phyloP scores from a whole-genome alignment of 768 basidiomycete species.

The Mycena pura region DNA sequence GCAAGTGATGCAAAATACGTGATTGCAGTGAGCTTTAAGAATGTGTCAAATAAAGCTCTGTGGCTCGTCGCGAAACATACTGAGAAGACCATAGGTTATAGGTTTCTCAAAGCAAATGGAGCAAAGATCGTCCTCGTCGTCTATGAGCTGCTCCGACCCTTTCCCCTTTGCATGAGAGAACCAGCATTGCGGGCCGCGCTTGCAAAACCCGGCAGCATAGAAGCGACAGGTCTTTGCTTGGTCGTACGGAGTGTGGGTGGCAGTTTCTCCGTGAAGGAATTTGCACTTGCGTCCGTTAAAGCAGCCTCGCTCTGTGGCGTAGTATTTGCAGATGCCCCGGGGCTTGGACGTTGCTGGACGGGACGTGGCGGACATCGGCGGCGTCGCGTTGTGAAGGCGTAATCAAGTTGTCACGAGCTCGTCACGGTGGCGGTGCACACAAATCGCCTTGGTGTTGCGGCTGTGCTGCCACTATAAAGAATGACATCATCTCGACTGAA shows the following conservation, averaged over 20 bases:
- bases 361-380: too few relatives aligned
- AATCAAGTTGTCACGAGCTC: too few relatives aligned
- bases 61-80: slow-evolving; percentile 43
- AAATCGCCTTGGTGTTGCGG: slow-evolving; percentile 1
- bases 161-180: slow-evolving; percentile 58
- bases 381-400: too few relatives aligned
- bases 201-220: slow-evolving; percentile 72
- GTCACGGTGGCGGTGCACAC: too few relatives aligned
- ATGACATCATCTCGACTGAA: background rate
- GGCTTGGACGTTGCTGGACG: slow-evolving; percentile 75
- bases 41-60: slow-evolving; percentile 33
- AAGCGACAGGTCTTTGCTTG: slow-evolving; percentile 72
- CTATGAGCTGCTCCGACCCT: slow-evolving; percentile 30
- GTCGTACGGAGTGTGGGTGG: slow-evolving; percentile 66
- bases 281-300: slow-evolving; percentile 74
- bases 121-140: slow-evolving; percentile 60
- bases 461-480: background rate
- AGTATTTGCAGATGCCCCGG: slow-evolving; percentile 76
- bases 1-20: slow-evolving; percentile 80
- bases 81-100: slow-evolving; percentile 68
- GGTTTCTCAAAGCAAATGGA: slow-evolving; percentile 82
- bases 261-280: slow-evolving; percentile 68
- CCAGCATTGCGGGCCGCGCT: slow-evolving; percentile 75
- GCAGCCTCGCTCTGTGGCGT: slow-evolving; percentile 68
- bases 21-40: slow-evolving; percentile 78